Conservation (phyloP, 2,329 filamentous ascomycete species). For the Paecilomyces niveus region DNA sequence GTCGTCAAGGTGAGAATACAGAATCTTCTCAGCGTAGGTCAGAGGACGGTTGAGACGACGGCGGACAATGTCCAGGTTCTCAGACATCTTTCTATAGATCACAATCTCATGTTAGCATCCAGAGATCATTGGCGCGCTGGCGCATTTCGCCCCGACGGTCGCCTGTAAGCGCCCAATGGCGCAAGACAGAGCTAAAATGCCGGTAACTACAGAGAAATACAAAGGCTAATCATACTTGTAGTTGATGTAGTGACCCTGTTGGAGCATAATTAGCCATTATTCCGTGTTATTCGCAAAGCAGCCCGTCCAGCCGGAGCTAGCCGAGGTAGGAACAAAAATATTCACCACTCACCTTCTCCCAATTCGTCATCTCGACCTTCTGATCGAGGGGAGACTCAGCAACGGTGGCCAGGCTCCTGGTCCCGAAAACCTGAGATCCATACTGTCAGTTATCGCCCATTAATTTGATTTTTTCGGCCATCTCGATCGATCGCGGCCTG, state of each 20-base stretch:
- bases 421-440: conserved; percentile 54
- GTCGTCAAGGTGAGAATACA: conserved; percentile 98
- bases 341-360: conserved; percentile 59
- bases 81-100: conserved; percentile 79
- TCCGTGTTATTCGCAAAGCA: conserved; percentile 1
- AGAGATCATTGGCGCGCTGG: not conserved
- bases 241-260: conserved; percentile 84
- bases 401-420: conserved; percentile 73
- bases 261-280: conserved; percentile 18
- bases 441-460: conserved; percentile 16
- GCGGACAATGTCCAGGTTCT: conserved; percentile 90
- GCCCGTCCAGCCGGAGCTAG: conserved; percentile 12
- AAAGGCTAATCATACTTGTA: conserved; percentile 53
- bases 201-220: not conserved
- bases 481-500: not conserved
- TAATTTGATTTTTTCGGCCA: not conserved
- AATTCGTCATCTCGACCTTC: conserved; percentile 98
- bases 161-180: not conserved
- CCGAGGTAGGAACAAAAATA: conserved; percentile 10
- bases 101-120: conserved; percentile 15
- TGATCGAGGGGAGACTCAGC: conserved; percentile 78
- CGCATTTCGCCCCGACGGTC: not conserved
- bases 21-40: conserved; percentile 94
- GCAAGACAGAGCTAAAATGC: not conserved
- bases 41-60: conserved; percentile 84